Evolutionary conservation across 148 eudicot species (phyloP), one percentile per base, ranked within the genome.

Genomic region (Rhododendron vialii): DNA sequence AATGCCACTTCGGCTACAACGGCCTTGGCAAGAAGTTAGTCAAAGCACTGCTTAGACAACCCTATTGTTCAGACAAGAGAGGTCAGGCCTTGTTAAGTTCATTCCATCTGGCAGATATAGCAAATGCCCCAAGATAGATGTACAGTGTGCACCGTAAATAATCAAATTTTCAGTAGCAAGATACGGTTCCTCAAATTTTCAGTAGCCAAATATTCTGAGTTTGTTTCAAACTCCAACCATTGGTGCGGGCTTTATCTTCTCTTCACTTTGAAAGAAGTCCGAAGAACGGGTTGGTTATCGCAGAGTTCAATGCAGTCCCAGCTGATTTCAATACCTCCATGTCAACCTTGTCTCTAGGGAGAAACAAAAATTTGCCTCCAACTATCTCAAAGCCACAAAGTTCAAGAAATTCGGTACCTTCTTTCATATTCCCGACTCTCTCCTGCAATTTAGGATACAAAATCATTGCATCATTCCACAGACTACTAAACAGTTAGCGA

Each of bases 371-470:
- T 75, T 92, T 88, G 51, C 88, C 93, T 28, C 74, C 90, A 5
- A 63, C 88, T 89, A 59, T 92, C 88, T 96, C 93, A 88, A 96
- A 96, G 78, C 99, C 99, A 82, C 99, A 95, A 2, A 94, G 92
- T 85, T 96, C 97, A 65, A 96, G 97, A 91, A 95, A 95, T 85
- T 88, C 83, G 47, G 91, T 48, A 24, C 92, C 96, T 88, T 91
- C 95, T 75, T 87, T 86, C 82, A 94, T 89, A 77, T 82, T 89
- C 48, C 97, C 96, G 18, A 95, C 92, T 89, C 95, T 89, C 20
- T 90, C 95, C 99, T 96, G 95, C 84, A 71, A 65, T 82, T 76
- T 13, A 80, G 85, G 80, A 67, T 76, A 81, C 57, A 63, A 67
- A 71, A 24, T 24, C 38, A 18, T 38, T 2, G 24, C 17, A 9